Conservation (phyloP, 2,329 filamentous ascomycete species). For the Trichoderma arundinaceum region DNA sequence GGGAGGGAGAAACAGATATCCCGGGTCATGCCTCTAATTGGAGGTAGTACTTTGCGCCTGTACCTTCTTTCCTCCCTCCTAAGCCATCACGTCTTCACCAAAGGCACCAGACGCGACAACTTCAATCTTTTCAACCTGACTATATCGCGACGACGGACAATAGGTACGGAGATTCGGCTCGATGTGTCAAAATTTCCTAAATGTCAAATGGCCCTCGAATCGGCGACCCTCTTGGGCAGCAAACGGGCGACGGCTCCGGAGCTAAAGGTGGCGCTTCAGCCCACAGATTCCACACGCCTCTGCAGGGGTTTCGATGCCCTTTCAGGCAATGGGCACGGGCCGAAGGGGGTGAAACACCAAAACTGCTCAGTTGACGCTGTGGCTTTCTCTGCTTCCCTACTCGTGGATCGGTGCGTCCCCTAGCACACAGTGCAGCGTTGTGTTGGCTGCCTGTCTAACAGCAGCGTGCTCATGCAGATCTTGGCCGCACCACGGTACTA, state of each 20-base stretch:
- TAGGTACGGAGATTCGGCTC: too few relatives aligned
- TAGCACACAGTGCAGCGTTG: constrained; percentile 13
- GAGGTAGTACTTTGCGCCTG: neutral
- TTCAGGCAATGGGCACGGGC: constrained; percentile 25
- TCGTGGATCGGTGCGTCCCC: neutral
- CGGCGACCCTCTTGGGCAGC: constrained; percentile 27
- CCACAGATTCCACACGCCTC: constrained; percentile 26
- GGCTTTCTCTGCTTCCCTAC: neutral
- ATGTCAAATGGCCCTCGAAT: constrained; percentile 21
- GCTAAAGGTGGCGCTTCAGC: constrained; percentile 12
- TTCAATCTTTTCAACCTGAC: neutral
- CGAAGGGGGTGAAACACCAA: constrained; percentile 20
- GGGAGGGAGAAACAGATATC: constrained; percentile 24
- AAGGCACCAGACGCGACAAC: neutral
- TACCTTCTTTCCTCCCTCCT: neutral
- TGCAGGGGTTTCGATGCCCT: constrained; percentile 23
- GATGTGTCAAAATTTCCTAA: neutral
- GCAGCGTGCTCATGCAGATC: constrained; percentile 4
- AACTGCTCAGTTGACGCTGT: neutral
- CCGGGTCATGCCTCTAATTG: neutral
- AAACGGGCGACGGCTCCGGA: constrained; percentile 19
- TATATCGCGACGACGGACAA: neutral
- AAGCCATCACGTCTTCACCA: neutral
- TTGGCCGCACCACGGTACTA: neutral
- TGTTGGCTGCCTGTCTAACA: neutral